Evolutionary conservation across 495 filamentous ascomycete species (phyloP), one percentile per base, ranked within the genome.

Genomic region (Tuber magnatum): DNA sequence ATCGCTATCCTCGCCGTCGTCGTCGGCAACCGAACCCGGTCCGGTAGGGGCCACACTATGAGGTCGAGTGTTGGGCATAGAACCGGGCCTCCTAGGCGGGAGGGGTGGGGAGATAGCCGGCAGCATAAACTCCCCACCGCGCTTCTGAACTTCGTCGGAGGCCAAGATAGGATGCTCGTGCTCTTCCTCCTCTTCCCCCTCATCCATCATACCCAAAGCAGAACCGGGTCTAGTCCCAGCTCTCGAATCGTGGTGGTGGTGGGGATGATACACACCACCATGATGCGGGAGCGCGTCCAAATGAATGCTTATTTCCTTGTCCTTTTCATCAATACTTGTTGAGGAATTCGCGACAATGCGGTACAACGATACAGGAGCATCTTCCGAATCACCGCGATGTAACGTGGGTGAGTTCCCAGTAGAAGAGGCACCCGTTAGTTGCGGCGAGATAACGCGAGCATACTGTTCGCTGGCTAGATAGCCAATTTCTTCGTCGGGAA

Each of bases 71-170:
- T 74, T 80, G 43, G 71, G 73, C 14, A 72, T 77, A 43, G 78
- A 80, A 28, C 41, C 71, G 32, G 78, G 44, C 43, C 78, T 77
- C 74, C 78, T 76, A 40, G 78, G 77, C n/a, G 75, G 65, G 38
- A 81, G 74, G 40, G 94, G 94, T 1, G 88, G 86, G 41, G 81
- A 82, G 41, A 83, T 73, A 24, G 81, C 81, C 42, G 91, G 89
- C 56, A 91, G 89, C 82, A 91, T 83, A 80, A 84, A 88, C 82
- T 83, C 86, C 6, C 83, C 82, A 24, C 85, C 86, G 68, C 93
- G 90, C 81, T 95, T 97, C 70, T 91, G 89, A 28, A 97, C 87
- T 84, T 98, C 94, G 81, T 99, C 95, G 2, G 93, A 89, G 32
- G 95, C 96, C 65, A 99, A 85, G 75, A 99, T 98, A 0, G 94